phyloP scores from a whole-genome alignment of 495 filamentous ascomycete species.

The Lasiosphaeriaceae sp. region DNA sequence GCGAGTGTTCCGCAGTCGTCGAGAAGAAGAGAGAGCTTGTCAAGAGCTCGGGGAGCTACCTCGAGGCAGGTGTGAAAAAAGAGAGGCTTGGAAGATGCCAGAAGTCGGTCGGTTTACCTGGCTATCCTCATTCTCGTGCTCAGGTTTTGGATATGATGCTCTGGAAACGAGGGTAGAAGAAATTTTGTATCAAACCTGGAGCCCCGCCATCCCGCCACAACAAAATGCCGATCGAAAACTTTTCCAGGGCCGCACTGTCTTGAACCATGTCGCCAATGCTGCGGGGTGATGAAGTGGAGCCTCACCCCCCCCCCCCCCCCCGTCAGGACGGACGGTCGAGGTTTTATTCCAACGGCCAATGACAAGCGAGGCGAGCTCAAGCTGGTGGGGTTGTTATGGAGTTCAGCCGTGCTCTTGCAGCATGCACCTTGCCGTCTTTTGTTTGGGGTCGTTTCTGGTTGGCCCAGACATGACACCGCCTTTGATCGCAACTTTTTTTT shows the following conservation, averaged over 20 bases:
- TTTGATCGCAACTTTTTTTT: too few relatives aligned
- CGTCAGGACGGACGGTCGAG: constrained; percentile 13
- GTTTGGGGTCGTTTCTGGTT: too few relatives aligned
- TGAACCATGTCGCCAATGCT: background rate
- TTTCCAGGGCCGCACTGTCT: constrained; percentile 13
- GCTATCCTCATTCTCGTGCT: constrained; percentile 15
- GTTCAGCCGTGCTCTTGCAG: background rate
- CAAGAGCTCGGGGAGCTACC: constrained; percentile 7
- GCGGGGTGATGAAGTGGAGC: constrained; percentile 20
- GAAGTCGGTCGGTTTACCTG: constrained; percentile 7
- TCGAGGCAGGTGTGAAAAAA: constrained; percentile 3
- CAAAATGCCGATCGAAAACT: constrained; percentile 16
- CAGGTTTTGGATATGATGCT: background rate
- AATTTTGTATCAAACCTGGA: constrained; percentile 16
- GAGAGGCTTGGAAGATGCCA: constrained; percentile 3
- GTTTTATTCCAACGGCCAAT: constrained; percentile 21
- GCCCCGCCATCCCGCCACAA: constrained; percentile 16
- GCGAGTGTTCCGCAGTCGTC: background rate
- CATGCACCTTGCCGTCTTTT: too few relatives aligned
- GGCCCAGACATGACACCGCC: too few relatives aligned
- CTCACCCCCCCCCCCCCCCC: too few relatives aligned
- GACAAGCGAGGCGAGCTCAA: background rate
- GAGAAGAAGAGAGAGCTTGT: background rate
- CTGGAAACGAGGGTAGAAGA: constrained; percentile 1
- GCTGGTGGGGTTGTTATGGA: constrained; percentile 9